Percentiles rank a stretch among this genome's conserved stretches.
phyloP scores from a whole-genome alignment of 768 basidiomycete species.

The Trichaptum fuscoviolaceum region DNA sequence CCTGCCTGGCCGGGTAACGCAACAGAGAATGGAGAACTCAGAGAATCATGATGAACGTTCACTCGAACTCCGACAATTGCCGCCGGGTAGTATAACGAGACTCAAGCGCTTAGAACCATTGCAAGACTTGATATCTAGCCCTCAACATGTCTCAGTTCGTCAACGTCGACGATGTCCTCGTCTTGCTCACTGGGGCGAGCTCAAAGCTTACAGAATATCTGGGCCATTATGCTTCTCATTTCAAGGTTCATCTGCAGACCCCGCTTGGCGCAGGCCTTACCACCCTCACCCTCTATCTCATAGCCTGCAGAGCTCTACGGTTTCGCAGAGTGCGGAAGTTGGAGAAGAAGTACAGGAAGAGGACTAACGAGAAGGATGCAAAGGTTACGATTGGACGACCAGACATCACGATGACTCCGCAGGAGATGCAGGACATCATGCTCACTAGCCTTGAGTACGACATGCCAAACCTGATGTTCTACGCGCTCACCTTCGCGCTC shows the following conservation, averaged over 20 bases:
- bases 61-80: too few relatives aligned
- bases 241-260: background rate
- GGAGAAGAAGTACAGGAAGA: background rate
- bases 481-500: slow-evolving; percentile 41
- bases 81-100: too few relatives aligned
- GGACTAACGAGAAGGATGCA: slow-evolving; percentile 28
- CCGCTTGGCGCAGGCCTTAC: background rate
- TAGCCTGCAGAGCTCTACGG: background rate
- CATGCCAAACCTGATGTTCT: slow-evolving; percentile 38
- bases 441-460: slow-evolving; percentile 33
- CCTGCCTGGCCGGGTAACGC: too few relatives aligned
- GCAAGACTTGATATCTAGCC: too few relatives aligned
- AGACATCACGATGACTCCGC: slow-evolving; percentile 30
- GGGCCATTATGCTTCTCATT: background rate
- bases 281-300: background rate
- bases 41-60: too few relatives aligned
- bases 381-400: slow-evolving; percentile 24
- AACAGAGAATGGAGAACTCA: too few relatives aligned
- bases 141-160: too few relatives aligned
- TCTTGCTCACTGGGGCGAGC: background rate
- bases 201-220: background rate
- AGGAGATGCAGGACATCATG: slow-evolving; percentile 42
- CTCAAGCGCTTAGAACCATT: too few relatives aligned
- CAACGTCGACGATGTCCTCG: background rate
- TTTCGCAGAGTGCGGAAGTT: background rate